Conservation (phyloP, 2,329 filamentous ascomycete genomes). For the Trichoderma koningiopsis region DNA sequence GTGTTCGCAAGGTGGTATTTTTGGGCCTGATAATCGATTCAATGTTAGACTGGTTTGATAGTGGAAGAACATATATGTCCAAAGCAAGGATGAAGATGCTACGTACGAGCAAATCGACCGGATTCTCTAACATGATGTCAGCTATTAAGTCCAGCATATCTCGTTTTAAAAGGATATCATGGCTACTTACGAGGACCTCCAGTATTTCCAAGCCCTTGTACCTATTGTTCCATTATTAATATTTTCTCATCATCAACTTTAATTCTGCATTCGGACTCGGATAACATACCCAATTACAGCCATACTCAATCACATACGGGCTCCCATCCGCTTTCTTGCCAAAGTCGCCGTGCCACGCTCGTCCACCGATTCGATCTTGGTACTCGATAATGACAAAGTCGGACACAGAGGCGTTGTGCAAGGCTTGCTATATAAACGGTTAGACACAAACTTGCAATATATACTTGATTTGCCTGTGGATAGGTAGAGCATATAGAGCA, state of each 20-base stretch:
- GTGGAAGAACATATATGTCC: neutral
- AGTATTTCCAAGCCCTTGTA: slow-evolving; percentile 31
- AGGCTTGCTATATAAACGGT: slow-evolving; percentile 47
- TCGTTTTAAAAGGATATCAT: neutral
- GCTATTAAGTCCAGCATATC: neutral
- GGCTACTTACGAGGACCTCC: slow-evolving; percentile 33
- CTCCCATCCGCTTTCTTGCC: slow-evolving; percentile 52
- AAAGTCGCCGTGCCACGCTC: slow-evolving; percentile 60
- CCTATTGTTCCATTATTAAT: slow-evolving; percentile 21
- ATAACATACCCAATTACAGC: slow-evolving; percentile 62
- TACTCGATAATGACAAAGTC: slow-evolving; percentile 69
- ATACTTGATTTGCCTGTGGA: neutral
- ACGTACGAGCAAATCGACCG: slow-evolving; percentile 58
- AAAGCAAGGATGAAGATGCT: neutral
- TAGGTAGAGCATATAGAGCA: neutral
- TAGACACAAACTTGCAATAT: neutral
- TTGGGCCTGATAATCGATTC: slow-evolving; percentile 44
- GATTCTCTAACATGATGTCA: slow-evolving; percentile 50
- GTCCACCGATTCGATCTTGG: slow-evolving; percentile 63
- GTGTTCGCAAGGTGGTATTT: slow-evolving; percentile 59
- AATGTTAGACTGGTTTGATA: too few relatives aligned
- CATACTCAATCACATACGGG: slow-evolving; percentile 62
- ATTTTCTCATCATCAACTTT: slow-evolving; percentile 29
- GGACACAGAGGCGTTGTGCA: slow-evolving; percentile 60
- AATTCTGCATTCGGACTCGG: slow-evolving; percentile 27